Evolutionary conservation across 257 asterid genomes (phyloP).

Genomic region (Pogostemon cablin): DNA sequence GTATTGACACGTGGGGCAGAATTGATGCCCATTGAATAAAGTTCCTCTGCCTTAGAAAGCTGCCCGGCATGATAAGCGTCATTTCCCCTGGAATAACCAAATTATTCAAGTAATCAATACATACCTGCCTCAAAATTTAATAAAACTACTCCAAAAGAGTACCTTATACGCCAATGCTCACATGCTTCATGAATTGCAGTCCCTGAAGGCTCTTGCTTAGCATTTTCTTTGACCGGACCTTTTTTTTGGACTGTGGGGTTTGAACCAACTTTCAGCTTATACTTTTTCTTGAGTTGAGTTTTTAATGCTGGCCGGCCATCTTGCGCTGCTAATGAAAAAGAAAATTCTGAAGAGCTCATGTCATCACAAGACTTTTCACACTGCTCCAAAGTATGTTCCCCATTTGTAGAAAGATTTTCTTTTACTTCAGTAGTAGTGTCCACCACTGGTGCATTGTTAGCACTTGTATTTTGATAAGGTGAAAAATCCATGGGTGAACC

Average conservation of each 20-base stretch:
- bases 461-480: conserved; percentile 54
- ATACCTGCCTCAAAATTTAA: conserved; percentile 7
- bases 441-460: conserved; percentile 39
- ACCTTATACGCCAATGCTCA: conserved; percentile 91
- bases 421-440: conserved; percentile 36
- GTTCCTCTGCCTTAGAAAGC: conserved; percentile 77
- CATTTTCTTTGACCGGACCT: conserved; percentile 41
- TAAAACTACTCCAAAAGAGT: conserved; percentile 12
- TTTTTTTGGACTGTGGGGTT: conserved; percentile 36
- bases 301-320: conserved; percentile 70
- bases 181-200: conserved; percentile 48
- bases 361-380: conserved; percentile 38
- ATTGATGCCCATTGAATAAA: conserved; percentile 74
- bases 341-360: conserved; percentile 36
- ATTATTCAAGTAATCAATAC: conserved; percentile 15
- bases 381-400: conserved; percentile 34
- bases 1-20: conserved; percentile 40
- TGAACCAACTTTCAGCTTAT: conserved; percentile 63
- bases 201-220: conserved; percentile 42
- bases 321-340: conserved; percentile 45
- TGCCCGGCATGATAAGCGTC: conserved; percentile 75
- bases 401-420: conserved; percentile 33
- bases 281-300: conserved; percentile 76
- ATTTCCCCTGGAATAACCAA: conserved; percentile 73
- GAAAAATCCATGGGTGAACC: conserved; percentile 97